Percentiles rank a stretch among this genome's conserved stretches.
phyloP scores from a whole-genome alignment of 2,329 filamentous ascomycete species.

The Cladosporium cucumerinum region DNA sequence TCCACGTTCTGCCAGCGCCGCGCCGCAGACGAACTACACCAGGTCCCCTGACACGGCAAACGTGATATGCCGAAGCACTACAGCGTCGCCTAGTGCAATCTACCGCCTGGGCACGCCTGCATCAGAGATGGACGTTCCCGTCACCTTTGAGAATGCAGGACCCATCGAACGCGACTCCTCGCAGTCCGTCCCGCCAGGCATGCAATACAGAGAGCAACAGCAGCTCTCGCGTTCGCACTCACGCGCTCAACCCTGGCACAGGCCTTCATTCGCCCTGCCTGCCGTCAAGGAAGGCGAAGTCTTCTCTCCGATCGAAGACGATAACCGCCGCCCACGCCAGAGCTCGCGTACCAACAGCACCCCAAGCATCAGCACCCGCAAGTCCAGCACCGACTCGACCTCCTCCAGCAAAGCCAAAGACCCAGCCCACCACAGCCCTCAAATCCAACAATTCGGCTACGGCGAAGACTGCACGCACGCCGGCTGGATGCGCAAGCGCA shows the following conservation, averaged over 20 bases:
- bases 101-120: conserved; percentile 83
- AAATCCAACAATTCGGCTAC: conserved; percentile 32
- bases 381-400: conserved; percentile 21
- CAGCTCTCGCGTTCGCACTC: conserved; percentile 32
- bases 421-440: conserved; percentile 32
- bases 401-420: conserved; percentile 26
- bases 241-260: conserved; percentile 47
- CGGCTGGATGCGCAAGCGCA: conserved; percentile 84
- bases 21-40: conserved; percentile 34
- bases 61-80: conserved; percentile 46
- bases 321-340: conserved; percentile 3
- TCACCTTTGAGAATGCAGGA: conserved; percentile 68
- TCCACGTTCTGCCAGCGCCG: conserved; percentile 41
- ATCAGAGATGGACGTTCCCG: conserved; percentile 84
- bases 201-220: conserved; percentile 66
- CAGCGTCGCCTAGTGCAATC: conserved; percentile 53
- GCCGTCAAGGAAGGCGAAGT: conserved; percentile 59
- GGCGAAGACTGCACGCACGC: conserved; percentile 53
- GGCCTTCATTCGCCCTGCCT: conserved; percentile 68
- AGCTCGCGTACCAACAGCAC: conserved; percentile 38
- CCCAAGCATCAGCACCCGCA: conserved; percentile 33
- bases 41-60: conserved; percentile 36
- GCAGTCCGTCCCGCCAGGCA: conserved; percentile 90
- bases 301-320: conserved; percentile 23
- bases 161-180: conserved; percentile 75